Base-by-base conservation (phyloP, 306 rosid genomes). In the Trifolium repens region DNA sequence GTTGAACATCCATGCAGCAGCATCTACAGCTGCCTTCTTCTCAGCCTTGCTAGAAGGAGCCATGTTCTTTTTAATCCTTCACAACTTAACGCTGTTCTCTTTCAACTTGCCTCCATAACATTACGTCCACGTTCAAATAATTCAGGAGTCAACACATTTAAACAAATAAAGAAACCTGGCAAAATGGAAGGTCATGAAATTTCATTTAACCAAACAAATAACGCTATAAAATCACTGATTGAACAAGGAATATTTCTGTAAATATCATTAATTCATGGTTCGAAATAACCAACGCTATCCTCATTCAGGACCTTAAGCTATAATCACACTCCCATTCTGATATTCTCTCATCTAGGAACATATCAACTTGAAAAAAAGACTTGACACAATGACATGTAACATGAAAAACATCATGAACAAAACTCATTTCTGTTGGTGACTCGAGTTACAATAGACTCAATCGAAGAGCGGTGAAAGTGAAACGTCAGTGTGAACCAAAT, bases 1-100 rank as follows among this genome's bases (percentile, higher is more conserved):
- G 55, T 93, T 93, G 87, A 93, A 91, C 96, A 88, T 80, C 98
- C 96, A 91, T 34, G 98, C 90, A 49, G 93, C 96, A 42, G 88
- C 93, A 74, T 91, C 96, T 53, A 84, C 83, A 39, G 89, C 84
- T 34, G 96, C 98, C 79, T 89, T 89, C 88, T 83, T 84, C 55
- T 93, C 96, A 72, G 93, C 89, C 86, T 83, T 93, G 84, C 88
- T 82, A 67, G 86, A 7, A 3, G 89, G 82, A 79, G 90, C 91
- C 91, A 89, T 84, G 72, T 57, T 71, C 66, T 72, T 67, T 80
- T 37, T 42, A n/a, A 13, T 34, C 40, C 71, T 76, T 70, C 54
- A 61, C 68, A 70, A 71, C 32, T 81, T 63, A 55, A 54, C 85
- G 30, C 46, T 30, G 46, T 30, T 64, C 26, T 64, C 67, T 69